Conservation (phyloP, 2,329 filamentous ascomycete species). For the Beauveria pseudobassiana region DNA sequence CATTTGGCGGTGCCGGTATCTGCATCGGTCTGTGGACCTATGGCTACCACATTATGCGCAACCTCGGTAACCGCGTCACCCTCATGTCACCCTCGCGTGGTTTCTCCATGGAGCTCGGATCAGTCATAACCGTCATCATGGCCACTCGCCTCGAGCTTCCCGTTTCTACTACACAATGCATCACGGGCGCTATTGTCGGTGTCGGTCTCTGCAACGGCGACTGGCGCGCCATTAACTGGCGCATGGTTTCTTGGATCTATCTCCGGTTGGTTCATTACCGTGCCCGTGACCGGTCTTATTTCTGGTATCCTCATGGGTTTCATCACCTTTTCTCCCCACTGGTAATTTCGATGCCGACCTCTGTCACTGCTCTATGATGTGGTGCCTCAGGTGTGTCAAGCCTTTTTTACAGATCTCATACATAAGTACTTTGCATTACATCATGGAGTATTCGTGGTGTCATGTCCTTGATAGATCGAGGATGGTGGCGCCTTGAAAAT, state of each 20-base stretch:
- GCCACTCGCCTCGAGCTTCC: conserved; percentile 56
- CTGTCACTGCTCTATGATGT: no score
- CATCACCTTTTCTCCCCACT: conserved; percentile 53
- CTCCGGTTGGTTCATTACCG: conserved; percentile 52
- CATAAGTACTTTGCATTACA: background rate
- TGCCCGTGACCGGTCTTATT: conserved; percentile 49
- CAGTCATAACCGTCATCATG: conserved; percentile 55
- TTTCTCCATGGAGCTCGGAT: conserved; percentile 53
- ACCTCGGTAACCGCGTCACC: conserved; percentile 54
- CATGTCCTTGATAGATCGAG: background rate
- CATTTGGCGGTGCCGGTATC: conserved; percentile 43
- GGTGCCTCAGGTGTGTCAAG: background rate
- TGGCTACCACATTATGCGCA: conserved; percentile 58
- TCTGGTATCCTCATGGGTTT: conserved; percentile 55
- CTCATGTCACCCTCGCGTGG: conserved; percentile 54
- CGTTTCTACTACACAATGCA: conserved; percentile 59
- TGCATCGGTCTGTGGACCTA: conserved; percentile 52
- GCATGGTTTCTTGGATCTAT: conserved; percentile 54
- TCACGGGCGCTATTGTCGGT: conserved; percentile 54
- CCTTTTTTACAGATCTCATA: background rate
- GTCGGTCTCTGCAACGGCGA: conserved; percentile 54
- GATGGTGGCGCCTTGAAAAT: background rate
- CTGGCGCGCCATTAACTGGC: conserved; percentile 54
- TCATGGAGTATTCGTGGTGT: background rate
- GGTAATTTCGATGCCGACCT: conserved; percentile 16